A percentile compares a stretch with the other conserved stretches of the same genome.
Conservation (phyloP, 2,329 filamentous ascomycete genomes). For the Colletotrichum salicis region DNA sequence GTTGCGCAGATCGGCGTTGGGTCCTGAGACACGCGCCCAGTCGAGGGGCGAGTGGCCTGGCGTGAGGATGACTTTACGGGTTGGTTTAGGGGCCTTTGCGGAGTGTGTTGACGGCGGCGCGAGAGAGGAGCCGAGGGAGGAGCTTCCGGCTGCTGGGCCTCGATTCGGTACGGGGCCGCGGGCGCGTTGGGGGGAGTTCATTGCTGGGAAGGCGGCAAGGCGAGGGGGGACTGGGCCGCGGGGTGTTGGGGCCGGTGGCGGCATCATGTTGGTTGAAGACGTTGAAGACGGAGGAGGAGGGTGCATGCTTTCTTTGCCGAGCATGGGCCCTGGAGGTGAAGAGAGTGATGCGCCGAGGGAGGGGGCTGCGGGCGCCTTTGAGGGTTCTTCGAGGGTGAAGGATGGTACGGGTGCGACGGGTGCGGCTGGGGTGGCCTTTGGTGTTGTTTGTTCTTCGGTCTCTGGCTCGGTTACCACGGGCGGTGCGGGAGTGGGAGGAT, state of each 20-base stretch:
- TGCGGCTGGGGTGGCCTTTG: constrained; percentile 55
- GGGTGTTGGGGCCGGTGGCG: constrained; percentile 45
- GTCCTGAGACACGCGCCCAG: constrained; percentile 84
- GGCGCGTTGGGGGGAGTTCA: constrained; percentile 41
- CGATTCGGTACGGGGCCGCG: constrained; percentile 47
- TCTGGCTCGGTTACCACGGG: constrained; percentile 40
- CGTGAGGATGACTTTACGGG: constrained; percentile 80
- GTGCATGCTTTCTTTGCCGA: constrained; percentile 31
- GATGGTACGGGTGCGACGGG: constrained; percentile 51
- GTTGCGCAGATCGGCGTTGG: constrained; percentile 74
- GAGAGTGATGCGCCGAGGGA: constrained; percentile 32
- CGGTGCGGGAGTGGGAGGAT: neutral
- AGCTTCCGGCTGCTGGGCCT: constrained; percentile 40
- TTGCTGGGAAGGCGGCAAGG: constrained; percentile 35
- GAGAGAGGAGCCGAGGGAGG: constrained; percentile 50
- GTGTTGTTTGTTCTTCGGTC: constrained; percentile 59
- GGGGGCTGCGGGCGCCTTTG: constrained; percentile 20
- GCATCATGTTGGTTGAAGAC: constrained; percentile 36
- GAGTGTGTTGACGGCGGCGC: constrained; percentile 66
- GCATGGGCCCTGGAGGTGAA: constrained; percentile 37
- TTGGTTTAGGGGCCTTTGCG: constrained; percentile 64
- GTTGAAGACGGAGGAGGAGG: constrained; percentile 25
- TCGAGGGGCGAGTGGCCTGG: constrained; percentile 95
- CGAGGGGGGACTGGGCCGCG: constrained; percentile 34
- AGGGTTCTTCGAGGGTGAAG: constrained; percentile 52